These are phyloP conservation scores for Aspergillus japonicus DNA, from an alignment of 2,329 filamentous ascomycete genomes.

Conservation along the genomic window DNA sequence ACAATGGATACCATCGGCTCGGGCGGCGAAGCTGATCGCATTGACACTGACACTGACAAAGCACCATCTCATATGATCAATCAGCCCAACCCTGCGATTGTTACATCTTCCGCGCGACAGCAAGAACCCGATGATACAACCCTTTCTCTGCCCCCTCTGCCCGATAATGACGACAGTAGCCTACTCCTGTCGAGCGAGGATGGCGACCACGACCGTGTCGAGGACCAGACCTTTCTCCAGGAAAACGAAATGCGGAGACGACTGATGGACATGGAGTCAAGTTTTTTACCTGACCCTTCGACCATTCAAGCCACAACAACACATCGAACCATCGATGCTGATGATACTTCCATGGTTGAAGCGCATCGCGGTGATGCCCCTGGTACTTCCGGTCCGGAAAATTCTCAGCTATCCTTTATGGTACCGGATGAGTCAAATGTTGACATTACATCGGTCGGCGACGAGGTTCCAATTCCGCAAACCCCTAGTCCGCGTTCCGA, in stretches of 20 bases:
- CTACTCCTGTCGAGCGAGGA: conserved; percentile 32
- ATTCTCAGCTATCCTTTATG: conserved; percentile 28
- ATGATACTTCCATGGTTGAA: conserved; percentile 48
- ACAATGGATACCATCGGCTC: conserved; percentile 22
- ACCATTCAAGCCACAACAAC: conserved; percentile 38
- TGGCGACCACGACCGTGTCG: conserved; percentile 33
- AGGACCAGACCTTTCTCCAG: conserved; percentile 48
- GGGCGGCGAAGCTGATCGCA: conserved; percentile 15
- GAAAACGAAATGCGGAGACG: conserved; percentile 60
- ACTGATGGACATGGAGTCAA: conserved; percentile 63
- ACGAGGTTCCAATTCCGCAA: conserved; percentile 20
- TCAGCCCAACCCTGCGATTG: conserved; percentile 14
- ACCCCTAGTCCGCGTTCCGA: conserved; percentile 19
- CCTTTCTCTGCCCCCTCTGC: conserved; percentile 30
- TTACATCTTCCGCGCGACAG: conserved; percentile 18
- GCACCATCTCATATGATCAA: conserved; percentile 17
- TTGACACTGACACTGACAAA: conserved; percentile 16
- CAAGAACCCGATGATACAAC: conserved; percentile 29
- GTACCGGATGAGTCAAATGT: conserved; percentile 25
- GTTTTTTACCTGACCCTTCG: conserved; percentile 59
- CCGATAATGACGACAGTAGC: conserved; percentile 37
- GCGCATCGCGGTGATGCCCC: conserved; percentile 28
- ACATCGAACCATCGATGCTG: conserved; percentile 31
- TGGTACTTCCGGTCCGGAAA: conserved; percentile 18
- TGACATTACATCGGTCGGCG: conserved; percentile 17